These are phyloP conservation scores for Gracilariopsis chorda DNA, from an alignment of 23 red algal species.

Conservation along the genomic window DNA sequence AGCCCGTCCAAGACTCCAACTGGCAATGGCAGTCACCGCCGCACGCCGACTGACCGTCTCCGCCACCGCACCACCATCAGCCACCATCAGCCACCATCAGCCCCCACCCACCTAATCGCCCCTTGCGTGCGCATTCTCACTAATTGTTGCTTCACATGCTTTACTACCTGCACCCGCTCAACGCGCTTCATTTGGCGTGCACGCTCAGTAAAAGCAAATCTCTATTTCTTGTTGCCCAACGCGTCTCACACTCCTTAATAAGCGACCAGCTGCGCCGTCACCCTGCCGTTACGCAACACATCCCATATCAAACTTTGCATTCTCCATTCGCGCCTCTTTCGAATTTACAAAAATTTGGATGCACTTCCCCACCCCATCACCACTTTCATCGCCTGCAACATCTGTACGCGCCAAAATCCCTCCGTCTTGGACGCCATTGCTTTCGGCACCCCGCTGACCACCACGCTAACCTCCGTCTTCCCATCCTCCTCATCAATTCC, in stretches of 20 bases:
- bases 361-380: conserved; percentile 75
- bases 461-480: conserved; percentile 3
- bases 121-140: not conserved
- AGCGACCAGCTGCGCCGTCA: too few species aligned
- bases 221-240: not conserved
- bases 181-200: too few species aligned
- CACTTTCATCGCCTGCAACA: conserved; percentile 62
- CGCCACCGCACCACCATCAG: too few species aligned
- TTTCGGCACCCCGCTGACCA: conserved; percentile 24
- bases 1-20: not conserved
- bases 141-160: not conserved
- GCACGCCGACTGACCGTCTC: not conserved
- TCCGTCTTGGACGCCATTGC: conserved; percentile 27
- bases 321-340: too few species aligned
- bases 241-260: too few species aligned
- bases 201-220: too few species aligned
- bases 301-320: too few species aligned
- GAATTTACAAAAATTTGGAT: conserved; percentile 17
- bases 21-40: conserved; percentile 3
- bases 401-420: conserved; percentile 70
- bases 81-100: too few species aligned
- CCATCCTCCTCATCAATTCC: conserved; percentile 24
- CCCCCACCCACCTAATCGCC: not conserved
- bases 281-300: too few species aligned
- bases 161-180: not conserved